phyloP scores from a whole-genome alignment of 2,329 filamentous ascomycete genomes.

The Anthostomella pinea region DNA sequence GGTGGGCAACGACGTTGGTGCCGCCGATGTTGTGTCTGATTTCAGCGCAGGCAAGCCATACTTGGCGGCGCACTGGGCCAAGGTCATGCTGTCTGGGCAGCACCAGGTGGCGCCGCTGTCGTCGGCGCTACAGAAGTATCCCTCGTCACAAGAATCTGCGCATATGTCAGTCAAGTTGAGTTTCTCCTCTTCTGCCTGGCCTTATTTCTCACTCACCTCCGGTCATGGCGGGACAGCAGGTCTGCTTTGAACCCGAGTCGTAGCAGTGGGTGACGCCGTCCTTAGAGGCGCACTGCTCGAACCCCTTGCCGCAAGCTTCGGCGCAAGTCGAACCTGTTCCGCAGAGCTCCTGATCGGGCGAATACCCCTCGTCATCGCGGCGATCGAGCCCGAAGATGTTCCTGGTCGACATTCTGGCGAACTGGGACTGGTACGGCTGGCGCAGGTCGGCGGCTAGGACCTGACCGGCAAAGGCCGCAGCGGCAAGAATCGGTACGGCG shows the following conservation, averaged over 20 bases:
- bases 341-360: conserved; percentile 29
- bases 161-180: conserved; percentile 2
- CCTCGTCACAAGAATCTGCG: conserved; percentile 57
- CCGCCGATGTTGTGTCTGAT: conserved; percentile 41
- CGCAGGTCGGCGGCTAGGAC: conserved; percentile 21
- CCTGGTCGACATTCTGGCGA: conserved; percentile 27
- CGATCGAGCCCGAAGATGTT: conserved; percentile 25
- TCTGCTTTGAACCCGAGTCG: conserved; percentile 48
- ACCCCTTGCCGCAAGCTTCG: conserved; percentile 34
- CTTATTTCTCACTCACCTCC: conserved; percentile 62
- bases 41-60: conserved; percentile 48
- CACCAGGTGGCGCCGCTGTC: conserved; percentile 52
- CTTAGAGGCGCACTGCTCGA: conserved; percentile 30
- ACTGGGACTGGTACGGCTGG: conserved; percentile 24
- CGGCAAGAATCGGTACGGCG: conserved; percentile 19
- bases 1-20: conserved; percentile 15
- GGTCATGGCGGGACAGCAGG: conserved; percentile 54
- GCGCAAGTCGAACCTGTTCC: conserved; percentile 28
- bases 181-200: conserved; percentile 4
- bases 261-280: conserved; percentile 56
- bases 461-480: conserved; percentile 24
- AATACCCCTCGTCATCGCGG: conserved; percentile 25
- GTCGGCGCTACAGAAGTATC: conserved; percentile 63
- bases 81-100: conserved; percentile 55
- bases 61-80: conserved; percentile 52